phyloP scores from a whole-genome alignment of 2,329 filamentous ascomycete genomes.

The Phyllosticta citribraziliensis region DNA sequence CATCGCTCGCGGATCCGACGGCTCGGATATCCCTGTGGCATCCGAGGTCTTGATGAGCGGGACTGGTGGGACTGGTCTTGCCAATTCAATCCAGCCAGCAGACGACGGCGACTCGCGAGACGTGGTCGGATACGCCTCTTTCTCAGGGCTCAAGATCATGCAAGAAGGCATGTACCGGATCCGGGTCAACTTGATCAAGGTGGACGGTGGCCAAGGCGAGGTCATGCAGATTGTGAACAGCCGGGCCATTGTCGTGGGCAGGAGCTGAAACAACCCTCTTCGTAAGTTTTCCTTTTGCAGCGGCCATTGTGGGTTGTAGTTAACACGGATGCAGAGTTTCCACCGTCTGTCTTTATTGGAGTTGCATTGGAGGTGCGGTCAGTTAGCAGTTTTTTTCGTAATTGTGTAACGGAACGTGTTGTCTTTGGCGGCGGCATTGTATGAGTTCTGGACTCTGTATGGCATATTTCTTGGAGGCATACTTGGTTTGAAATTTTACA shows the following conservation, averaged over 20 bases:
- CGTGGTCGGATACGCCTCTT: slow-evolving; percentile 29
- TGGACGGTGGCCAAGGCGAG: slow-evolving; percentile 3
- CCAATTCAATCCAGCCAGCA: slow-evolving; percentile 24
- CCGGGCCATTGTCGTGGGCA: slow-evolving; percentile 2
- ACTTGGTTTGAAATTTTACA: background rate
- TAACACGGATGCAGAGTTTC: background rate
- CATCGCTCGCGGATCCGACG: background rate
- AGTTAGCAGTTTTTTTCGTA: background rate
- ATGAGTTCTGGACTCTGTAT: background rate
- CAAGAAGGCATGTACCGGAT: slow-evolving; percentile 28
- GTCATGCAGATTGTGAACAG: slow-evolving; percentile 8
- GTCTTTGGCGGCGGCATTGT: background rate
- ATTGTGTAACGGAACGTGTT: background rate
- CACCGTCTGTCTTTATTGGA: background rate
- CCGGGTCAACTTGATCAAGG: slow-evolving; percentile 27
- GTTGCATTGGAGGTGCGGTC: background rate
- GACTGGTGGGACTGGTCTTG: slow-evolving; percentile 4
- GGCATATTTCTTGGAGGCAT: background rate
- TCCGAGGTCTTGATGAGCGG: slow-evolving; percentile 5
- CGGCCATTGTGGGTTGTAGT: background rate
- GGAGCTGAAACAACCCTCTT: background rate
- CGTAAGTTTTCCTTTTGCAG: background rate
- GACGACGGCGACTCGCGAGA: slow-evolving; percentile 25
- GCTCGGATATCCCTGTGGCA: slow-evolving; percentile 1
- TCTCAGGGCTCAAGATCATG: slow-evolving; percentile 26